Percentiles rank a stretch among this genome's conserved stretches.
Conservation (phyloP, 306 rosid genomes). For the Dryas drummondii region DNA sequence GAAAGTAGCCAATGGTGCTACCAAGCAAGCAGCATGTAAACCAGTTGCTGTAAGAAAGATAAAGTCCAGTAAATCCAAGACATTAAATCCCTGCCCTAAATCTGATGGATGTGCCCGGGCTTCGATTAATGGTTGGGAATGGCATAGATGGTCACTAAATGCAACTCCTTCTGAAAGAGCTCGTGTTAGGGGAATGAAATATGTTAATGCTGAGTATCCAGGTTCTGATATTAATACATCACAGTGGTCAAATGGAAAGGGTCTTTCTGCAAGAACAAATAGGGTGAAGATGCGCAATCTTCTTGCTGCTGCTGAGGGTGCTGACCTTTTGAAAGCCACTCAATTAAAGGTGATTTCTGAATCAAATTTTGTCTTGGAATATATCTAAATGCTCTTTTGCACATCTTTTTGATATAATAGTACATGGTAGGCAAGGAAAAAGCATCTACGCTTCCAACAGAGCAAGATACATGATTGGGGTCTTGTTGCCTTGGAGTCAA, state of each 20-base stretch:
- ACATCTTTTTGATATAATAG: conserved; percentile 2
- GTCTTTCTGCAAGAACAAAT: conserved; percentile 94
- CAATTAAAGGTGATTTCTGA: conserved; percentile 73
- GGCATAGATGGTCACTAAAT: conserved; percentile 84
- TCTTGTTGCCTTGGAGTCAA: conserved; percentile 88
- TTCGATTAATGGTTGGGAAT: conserved; percentile 90
- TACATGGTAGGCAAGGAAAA: conserved; percentile 79
- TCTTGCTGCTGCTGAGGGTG: conserved; percentile 97
- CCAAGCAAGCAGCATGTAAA: conserved; percentile 43
- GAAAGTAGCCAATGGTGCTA: conserved; percentile 46
- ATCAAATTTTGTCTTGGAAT: conserved; percentile 17
- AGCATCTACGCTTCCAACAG: conserved; percentile 73
- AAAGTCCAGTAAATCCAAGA: conserved; percentile 51
- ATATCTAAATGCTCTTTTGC: conserved; percentile 17
- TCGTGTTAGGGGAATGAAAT: conserved; percentile 59
- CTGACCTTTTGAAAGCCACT: conserved; percentile 92
- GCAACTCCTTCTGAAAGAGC: conserved; percentile 84
- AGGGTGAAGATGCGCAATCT: conserved; percentile 91
- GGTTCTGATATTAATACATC: conserved; percentile 50
- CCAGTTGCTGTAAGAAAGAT: conserved; percentile 36
- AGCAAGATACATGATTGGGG: conserved; percentile 99
- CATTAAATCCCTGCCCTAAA: conserved; percentile 54
- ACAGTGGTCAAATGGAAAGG: conserved; percentile 76
- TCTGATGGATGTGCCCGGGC: conserved; percentile 85
- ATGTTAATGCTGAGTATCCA: conserved; percentile 35